phyloP scores from a whole-genome alignment of 1,284 basidiomycete species.

The Singerocomus inundabilis region DNA sequence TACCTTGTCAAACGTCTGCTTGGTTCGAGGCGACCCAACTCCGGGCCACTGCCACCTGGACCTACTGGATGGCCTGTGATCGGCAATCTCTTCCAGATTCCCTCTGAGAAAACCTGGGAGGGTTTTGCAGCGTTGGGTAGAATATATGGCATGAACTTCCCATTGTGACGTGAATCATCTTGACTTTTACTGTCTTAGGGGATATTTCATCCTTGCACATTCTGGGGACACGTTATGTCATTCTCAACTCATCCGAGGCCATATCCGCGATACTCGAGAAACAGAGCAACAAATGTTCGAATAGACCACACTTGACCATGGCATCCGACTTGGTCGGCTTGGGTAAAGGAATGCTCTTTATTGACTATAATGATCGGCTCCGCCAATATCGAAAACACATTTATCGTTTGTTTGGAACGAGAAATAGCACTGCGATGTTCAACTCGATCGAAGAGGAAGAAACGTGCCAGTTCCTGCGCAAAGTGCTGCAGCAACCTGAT shows the following conservation, averaged over 20 bases:
- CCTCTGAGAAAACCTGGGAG: slow-evolving; percentile 41
- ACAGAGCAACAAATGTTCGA: slow-evolving; percentile 25
- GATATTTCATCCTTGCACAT: slow-evolving; percentile 21
- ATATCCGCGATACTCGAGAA: slow-evolving; percentile 30
- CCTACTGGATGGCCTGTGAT: slow-evolving; percentile 34
- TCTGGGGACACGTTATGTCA: no score
- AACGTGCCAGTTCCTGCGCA: slow-evolving; percentile 24
- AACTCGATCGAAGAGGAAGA: slow-evolving; percentile 25
- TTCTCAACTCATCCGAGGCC: slow-evolving; percentile 22
- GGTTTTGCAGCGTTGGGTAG: slow-evolving; percentile 45
- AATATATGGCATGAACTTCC: slow-evolving; percentile 36
- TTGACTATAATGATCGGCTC: slow-evolving; percentile 24
- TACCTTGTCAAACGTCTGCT: slow-evolving; percentile 7
- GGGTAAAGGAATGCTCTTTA: slow-evolving; percentile 20
- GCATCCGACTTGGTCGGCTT: slow-evolving; percentile 28
- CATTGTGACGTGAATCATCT: not conserved
- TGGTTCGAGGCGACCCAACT: not conserved
- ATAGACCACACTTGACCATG: slow-evolving; percentile 26
- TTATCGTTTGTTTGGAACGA: slow-evolving; percentile 28
- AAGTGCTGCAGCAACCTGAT: slow-evolving; percentile 20
- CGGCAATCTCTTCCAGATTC: slow-evolving; percentile 43
- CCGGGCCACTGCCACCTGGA: slow-evolving; percentile 32
- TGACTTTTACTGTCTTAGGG: slow-evolving; percentile 13
- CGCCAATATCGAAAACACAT: slow-evolving; percentile 21
- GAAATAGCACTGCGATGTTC: slow-evolving; percentile 14